Base-by-base conservation (phyloP, 805 yeast species). In the Starmera dryadoides region DNA sequence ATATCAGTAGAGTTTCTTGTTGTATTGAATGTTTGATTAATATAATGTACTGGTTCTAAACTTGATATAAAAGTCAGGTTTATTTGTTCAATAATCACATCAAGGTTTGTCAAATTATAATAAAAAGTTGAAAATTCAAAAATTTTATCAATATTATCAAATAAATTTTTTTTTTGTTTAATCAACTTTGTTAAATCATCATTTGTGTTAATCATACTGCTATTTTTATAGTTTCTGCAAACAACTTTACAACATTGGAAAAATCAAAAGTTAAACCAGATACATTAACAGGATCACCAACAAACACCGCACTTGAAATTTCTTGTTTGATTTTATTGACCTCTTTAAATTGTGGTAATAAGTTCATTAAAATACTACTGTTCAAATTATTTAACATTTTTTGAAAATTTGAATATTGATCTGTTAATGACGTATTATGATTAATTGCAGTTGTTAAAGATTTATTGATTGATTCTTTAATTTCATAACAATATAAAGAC, bases 241-340 rank as follows among this genome's bases (percentile, higher is more conserved):
- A 15, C 14, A 22, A 10, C 7, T 21, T 16, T 11, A 26, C 29
- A 12, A 38, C 32, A 9, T 19, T 28, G 22, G 28, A 23, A n/a
- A 35, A 20, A 20, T 35, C 35, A 22, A 35, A 22, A 7, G 7
- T 29, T 10, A 39, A 20, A 5, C 33, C 38, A 17, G 19, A 31
- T 3, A 20, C 21, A 18, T 39, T 28, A 8, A 35, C 16, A 10
- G 36, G 16, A 4, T 17, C 23, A 16, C 42, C 42, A 11, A 39
- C 39, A 18, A 20, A 35, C 4, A 39, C 23, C 12, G 33, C 26
- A 28, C 33, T 21, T 21, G 28, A 20, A 1, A 39, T 17, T 12
- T 34, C 14, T 3, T 17, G n/a, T 14, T 35, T 35, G 15, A 35
- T 28, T 4, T 14, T 17, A 4, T 33, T 23, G 12, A 39, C 30